Conservation (phyloP, 371 early-diverging fungal genomes). For the Mucor mucedo region DNA sequence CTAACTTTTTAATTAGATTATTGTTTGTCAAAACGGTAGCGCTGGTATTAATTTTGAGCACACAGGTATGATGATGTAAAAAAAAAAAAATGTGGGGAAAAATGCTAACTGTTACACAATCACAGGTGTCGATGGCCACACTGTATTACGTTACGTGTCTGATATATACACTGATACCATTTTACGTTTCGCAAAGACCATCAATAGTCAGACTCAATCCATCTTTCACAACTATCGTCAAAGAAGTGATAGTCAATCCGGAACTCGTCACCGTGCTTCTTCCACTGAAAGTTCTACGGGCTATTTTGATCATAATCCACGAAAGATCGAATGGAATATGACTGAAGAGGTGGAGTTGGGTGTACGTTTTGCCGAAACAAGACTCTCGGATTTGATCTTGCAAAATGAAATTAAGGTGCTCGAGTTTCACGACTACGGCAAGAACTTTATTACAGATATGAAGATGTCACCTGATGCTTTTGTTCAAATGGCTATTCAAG, state of each 20-base stretch:
- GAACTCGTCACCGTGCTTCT: constrained; percentile 30
- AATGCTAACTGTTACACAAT: not conserved
- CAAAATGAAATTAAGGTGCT: constrained; percentile 72
- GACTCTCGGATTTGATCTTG: constrained; percentile 57
- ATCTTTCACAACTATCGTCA: constrained; percentile 49
- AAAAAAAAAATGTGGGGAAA: constrained; percentile 11
- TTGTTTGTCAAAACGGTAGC: constrained; percentile 65
- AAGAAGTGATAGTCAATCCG: constrained; percentile 15
- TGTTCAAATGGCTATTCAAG: constrained; percentile 91
- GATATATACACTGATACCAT: constrained; percentile 67
- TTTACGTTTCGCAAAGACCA: constrained; percentile 60
- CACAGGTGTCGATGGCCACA: constrained; percentile 64
- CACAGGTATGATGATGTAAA: constrained; percentile 44
- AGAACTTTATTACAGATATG: constrained; percentile 73
- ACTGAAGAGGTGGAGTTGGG: constrained; percentile 49
- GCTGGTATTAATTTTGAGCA: constrained; percentile 68
- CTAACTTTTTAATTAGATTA: constrained; percentile 38
- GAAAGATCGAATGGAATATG: constrained; percentile 62
- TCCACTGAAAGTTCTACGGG: constrained; percentile 23
- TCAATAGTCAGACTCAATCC: constrained; percentile 61
- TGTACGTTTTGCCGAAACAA: constrained; percentile 60
- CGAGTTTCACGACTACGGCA: constrained; percentile 70
- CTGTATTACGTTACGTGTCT: constrained; percentile 61
- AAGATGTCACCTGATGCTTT: constrained; percentile 79
- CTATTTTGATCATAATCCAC: constrained; percentile 49